A percentile compares a stretch with the other conserved stretches of the same genome.
Conservation (phyloP, 176 grass and related monocot species). For the Pontederia paniculata region DNA sequence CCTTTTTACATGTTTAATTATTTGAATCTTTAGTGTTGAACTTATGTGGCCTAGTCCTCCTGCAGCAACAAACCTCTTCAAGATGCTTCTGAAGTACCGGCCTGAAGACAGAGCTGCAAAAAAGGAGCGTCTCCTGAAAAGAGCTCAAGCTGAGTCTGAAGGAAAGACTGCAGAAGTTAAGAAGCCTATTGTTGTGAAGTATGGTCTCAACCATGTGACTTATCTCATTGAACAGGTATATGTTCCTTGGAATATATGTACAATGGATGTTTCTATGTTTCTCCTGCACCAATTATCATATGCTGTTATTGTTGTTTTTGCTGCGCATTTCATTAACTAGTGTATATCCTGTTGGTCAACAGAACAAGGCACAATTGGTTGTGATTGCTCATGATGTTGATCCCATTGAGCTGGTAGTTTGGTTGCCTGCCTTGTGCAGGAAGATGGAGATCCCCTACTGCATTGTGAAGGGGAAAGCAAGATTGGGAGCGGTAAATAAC, state of each 20-base stretch:
- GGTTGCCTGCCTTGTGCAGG: constrained; percentile 68
- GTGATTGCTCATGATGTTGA: constrained; percentile 66
- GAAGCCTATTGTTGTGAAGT: constrained; percentile 69
- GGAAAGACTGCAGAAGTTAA: constrained; percentile 48
- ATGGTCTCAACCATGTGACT: constrained; percentile 68
- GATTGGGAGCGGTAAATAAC: constrained; percentile 41
- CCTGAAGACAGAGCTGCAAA: constrained; percentile 32
- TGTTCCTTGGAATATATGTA: too few relatives aligned
- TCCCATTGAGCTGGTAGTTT: constrained; percentile 59
- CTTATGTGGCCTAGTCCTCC: too few relatives aligned
- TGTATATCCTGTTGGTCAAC: neutral
- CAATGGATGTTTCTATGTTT: too few relatives aligned
- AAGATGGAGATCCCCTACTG: constrained; percentile 12
- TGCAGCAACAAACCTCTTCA: constrained; percentile 54
- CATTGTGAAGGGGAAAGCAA: constrained; percentile 63
- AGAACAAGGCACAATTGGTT: constrained; percentile 62
- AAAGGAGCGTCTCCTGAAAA: constrained; percentile 31
- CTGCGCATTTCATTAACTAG: too few relatives aligned
- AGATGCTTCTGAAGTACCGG: constrained; percentile 71
- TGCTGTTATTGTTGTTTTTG: too few relatives aligned
- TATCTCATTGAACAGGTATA: constrained; percentile 62
- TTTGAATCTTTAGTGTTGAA: neutral
- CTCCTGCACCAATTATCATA: too few relatives aligned
- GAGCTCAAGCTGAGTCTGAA: constrained; percentile 50
- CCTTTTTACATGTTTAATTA: too few relatives aligned